phyloP scores from a whole-genome alignment of 2,329 filamentous ascomycete genomes.

The Diaporthe sp. region DNA sequence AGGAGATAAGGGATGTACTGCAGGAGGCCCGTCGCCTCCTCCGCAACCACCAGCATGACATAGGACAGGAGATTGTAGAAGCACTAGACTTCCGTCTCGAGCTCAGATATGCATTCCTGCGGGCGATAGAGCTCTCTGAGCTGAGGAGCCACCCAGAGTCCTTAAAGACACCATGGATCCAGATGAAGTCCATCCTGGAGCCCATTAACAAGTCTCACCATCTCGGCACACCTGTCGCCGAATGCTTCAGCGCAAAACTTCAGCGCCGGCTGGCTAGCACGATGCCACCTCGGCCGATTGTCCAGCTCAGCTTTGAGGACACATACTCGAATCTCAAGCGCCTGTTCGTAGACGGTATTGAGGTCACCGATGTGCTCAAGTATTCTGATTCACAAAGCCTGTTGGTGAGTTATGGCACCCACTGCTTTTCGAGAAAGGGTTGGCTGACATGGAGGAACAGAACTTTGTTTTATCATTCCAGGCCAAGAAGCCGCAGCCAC shows the following conservation, averaged over 20 bases:
- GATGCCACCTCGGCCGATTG: constrained; percentile 91
- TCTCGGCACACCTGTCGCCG: constrained; percentile 75
- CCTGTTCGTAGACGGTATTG: constrained; percentile 79
- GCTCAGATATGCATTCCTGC: constrained; percentile 75
- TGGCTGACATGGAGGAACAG: constrained; percentile 56
- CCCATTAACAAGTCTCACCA: constrained; percentile 70
- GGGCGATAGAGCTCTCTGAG: constrained; percentile 63
- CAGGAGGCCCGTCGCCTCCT: constrained; percentile 68
- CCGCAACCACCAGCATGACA: constrained; percentile 53
- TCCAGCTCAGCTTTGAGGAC: constrained; percentile 80
- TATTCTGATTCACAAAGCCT: constrained; percentile 78
- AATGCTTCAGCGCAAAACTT: constrained; percentile 90
- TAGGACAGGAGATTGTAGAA: constrained; percentile 57
- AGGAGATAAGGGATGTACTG: constrained; percentile 68
- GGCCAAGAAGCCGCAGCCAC: constrained; percentile 83
- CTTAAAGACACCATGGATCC: constrained; percentile 65
- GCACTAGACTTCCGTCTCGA: constrained; percentile 77
- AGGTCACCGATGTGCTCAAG: constrained; percentile 76
- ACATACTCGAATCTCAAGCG: constrained; percentile 78
- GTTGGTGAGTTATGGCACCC: constrained; percentile 64
- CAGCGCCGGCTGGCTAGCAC: constrained; percentile 94
- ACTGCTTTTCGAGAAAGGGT: constrained; percentile 3
- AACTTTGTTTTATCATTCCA: constrained; percentile 83
- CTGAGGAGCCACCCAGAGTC: constrained; percentile 60
- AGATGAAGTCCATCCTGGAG: constrained; percentile 65